These are phyloP conservation scores for Articulospora tetracladia DNA, from an alignment of 495 filamentous ascomycete genomes.

Conservation along the genomic window DNA sequence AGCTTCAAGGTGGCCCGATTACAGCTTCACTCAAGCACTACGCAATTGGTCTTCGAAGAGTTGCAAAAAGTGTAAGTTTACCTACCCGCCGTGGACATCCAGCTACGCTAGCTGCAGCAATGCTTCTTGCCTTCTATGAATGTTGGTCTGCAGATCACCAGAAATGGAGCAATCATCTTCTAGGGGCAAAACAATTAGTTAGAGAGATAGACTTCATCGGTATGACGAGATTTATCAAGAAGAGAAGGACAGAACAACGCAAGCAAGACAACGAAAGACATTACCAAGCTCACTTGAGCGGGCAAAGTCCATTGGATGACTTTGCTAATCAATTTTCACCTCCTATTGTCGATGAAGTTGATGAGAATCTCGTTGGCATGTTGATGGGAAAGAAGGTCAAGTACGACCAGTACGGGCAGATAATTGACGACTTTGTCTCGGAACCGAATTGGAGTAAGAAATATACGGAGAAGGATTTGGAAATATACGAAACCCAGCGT, in stretches of 20 bases:
- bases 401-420: conserved; percentile 21
- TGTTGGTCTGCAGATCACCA: conserved; percentile 91
- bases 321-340: conserved; percentile 20
- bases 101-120: conserved; percentile 79
- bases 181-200: conserved; percentile 77
- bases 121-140: conserved; percentile 91
- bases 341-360: conserved; percentile 26
- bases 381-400: conserved; percentile 28
- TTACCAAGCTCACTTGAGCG: conserved; percentile 9
- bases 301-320: not conserved
- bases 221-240: conserved; percentile 66
- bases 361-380: conserved; percentile 31
- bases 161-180: conserved; percentile 92
- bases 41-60: conserved; percentile 73
- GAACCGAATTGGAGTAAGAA: conserved; percentile 6
- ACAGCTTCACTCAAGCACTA: conserved; percentile 90
- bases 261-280: conserved; percentile 19
- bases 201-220: conserved; percentile 75
- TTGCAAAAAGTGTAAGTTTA: conserved; percentile 70
- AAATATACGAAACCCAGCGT: conserved; percentile 71
- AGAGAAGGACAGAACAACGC: conserved; percentile 36
- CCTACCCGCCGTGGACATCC: conserved; percentile 62
- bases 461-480: conserved; percentile 69
- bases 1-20: conserved; percentile 63
- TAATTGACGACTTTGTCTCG: conserved; percentile 11